phyloP scores from a whole-genome alignment of 306 rosid genomes.

The Psophocarpus tetragonolobus region DNA sequence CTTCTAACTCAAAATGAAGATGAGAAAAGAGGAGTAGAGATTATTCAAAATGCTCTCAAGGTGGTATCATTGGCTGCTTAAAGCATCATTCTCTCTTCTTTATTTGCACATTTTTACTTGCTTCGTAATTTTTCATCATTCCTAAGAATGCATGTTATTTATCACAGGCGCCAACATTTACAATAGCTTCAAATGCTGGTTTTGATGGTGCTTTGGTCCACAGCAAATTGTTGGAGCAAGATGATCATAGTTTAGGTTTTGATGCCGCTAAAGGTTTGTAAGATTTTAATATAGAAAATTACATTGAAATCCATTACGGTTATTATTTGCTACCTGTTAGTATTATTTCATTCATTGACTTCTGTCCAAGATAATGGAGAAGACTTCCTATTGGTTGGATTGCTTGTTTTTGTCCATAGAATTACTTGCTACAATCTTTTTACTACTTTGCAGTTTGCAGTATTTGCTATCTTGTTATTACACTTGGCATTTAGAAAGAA shows the following conservation, averaged over 20 bases:
- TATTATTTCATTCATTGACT: not conserved
- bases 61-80: slow-evolving; percentile 43
- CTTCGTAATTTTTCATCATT: not conserved
- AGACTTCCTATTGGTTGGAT: not conserved
- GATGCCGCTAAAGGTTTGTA: slow-evolving; percentile 83
- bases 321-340: not conserved
- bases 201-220: slow-evolving; percentile 75
- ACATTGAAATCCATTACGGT: not conserved
- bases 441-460: not conserved
- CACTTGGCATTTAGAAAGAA: not conserved
- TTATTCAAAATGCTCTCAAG: slow-evolving; percentile 86
- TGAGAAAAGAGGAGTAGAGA: slow-evolving; percentile 82
- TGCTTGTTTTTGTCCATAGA: not conserved
- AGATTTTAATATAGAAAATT: not conserved
- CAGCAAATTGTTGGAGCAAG: slow-evolving; percentile 89
- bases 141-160: slow-evolving; percentile 34
- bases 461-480: not conserved
- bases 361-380: not conserved
- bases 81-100: not conserved
- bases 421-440: not conserved
- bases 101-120: slow-evolving; percentile 26
- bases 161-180: slow-evolving; percentile 68
- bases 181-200: slow-evolving; percentile 85
- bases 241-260: slow-evolving; percentile 61
- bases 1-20: slow-evolving; percentile 70